Base-by-base conservation (phyloP, 768 basidiomycete genomes). In the Mrakia hoshinonis region DNA sequence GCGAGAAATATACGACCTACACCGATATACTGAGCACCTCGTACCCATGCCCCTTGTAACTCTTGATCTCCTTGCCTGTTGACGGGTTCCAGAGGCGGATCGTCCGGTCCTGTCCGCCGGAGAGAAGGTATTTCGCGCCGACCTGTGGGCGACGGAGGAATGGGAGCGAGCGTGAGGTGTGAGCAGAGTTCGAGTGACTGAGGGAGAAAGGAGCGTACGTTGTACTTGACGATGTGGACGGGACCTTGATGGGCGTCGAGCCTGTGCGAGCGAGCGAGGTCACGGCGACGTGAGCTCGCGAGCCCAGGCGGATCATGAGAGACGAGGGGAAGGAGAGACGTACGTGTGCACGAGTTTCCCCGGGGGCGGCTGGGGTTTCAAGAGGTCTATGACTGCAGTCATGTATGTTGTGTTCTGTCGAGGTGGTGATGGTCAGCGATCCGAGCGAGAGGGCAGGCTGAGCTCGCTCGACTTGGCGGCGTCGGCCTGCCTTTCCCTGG, bases 1-100 rank as follows among this genome's bases (percentile, higher is more conserved):
- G 29, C 55, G 29, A 11, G 10, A 24, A 12, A 34, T 15, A 3
- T 31, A 15, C 29, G 2, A 82, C 90, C 76, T 76, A 94, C 93
- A 96, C 89, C 61, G 89, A 84, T 62, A 99, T 82, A 2, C 91
- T 90, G 51, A 98, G 84, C 4, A 99, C 90, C 78, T 98, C 96
- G 78, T 97, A 95, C 36, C 92, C 95, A 79, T 98, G 95, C 11
- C 91, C 91, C 69, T 86, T 82, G 79, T 96, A 99, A 0, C 83
- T 79, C 81, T 96, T 96, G 81, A 99, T 91, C 81, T 95, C 87
- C n/a, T 87, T 84, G 29, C 94, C 96, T 39, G 85, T 80, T 67
- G 82, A 82, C 4, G 92, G 89, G 79, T 98, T 99, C 90, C 92
- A 97, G 48, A 98, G 85, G 61, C 89, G 85, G 66, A 98, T 84